These are phyloP conservation scores for Chaetothyriales sp. DNA, from an alignment of 2,329 filamentous ascomycete species.

Conservation along the genomic window DNA sequence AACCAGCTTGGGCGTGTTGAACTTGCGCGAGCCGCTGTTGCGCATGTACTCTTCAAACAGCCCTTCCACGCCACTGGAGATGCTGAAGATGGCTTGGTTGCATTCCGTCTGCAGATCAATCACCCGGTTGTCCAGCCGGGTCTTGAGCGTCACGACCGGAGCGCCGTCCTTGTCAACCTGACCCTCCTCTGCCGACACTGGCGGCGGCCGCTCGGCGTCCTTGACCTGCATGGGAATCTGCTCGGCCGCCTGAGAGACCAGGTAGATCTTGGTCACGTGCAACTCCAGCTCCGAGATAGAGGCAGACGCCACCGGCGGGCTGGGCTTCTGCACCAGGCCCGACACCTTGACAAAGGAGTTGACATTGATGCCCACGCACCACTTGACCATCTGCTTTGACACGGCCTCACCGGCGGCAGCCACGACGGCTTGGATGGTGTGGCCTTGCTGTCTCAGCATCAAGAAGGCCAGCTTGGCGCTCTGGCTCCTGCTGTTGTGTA, in stretches of 20 bases:
- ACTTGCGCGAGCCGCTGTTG: constrained; percentile 60
- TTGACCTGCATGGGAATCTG: constrained; percentile 48
- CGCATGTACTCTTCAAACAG: constrained; percentile 71
- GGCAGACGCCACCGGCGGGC: constrained; percentile 79
- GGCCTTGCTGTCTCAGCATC: constrained; percentile 65
- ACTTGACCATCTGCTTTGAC: constrained; percentile 89
- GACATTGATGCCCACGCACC: constrained; percentile 56
- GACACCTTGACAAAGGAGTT: constrained; percentile 77
- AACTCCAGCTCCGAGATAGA: constrained; percentile 69
- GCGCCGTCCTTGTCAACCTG: constrained; percentile 39
- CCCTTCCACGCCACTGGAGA: constrained; percentile 51
- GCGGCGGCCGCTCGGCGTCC: constrained; percentile 37
- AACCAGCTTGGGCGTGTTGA: constrained; percentile 81
- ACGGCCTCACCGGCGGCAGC: constrained; percentile 46
- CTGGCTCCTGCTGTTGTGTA: constrained; percentile 80
- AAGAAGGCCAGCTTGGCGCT: constrained; percentile 84
- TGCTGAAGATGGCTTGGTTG: constrained; percentile 73
- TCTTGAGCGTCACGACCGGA: constrained; percentile 67
- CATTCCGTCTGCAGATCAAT: constrained; percentile 86
- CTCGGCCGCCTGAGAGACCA: constrained; percentile 52
- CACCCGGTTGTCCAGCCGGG: constrained; percentile 77
- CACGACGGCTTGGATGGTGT: constrained; percentile 71
- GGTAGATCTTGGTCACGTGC: constrained; percentile 73
- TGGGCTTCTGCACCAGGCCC: constrained; percentile 64
- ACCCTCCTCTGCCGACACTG: constrained; percentile 32